phyloP scores from a whole-genome alignment of 495 filamentous ascomycete species.

The Neurospora sp. region DNA sequence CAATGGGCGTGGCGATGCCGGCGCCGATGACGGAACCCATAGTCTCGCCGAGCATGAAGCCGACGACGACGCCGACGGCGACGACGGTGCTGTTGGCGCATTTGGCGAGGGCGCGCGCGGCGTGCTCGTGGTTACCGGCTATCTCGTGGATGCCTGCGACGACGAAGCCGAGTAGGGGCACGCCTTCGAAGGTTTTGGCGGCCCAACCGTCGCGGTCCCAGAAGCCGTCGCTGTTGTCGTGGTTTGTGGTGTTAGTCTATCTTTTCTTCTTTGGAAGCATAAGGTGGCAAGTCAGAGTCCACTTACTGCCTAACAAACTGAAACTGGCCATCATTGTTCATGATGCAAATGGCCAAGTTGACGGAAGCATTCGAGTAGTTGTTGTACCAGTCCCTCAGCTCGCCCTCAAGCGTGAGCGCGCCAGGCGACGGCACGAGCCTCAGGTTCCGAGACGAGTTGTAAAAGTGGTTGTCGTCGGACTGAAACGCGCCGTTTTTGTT shows the following conservation, averaged over 20 bases:
- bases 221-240: background rate
- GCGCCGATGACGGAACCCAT: background rate
- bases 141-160: background rate
- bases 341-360: background rate
- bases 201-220: background rate
- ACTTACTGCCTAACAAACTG: background rate
- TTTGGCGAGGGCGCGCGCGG: background rate
- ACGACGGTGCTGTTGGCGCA: background rate
- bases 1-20: background rate
- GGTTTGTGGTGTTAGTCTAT: background rate
- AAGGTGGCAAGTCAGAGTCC: no score
- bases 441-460: background rate
- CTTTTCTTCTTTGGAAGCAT: background rate
- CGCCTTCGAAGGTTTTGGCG: background rate
- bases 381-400: background rate
- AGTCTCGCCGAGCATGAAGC: background rate
- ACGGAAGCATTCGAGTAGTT: no score
- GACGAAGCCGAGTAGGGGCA: background rate
- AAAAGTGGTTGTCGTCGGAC: background rate
- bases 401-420: background rate
- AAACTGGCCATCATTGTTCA: background rate
- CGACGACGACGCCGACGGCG: background rate
- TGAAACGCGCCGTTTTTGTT: background rate
- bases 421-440: background rate
- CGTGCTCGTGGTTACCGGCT: background rate